Evolutionary conservation across 176 grass and related monocot species (phyloP).

Genomic region (Musa schizocarpa): DNA sequence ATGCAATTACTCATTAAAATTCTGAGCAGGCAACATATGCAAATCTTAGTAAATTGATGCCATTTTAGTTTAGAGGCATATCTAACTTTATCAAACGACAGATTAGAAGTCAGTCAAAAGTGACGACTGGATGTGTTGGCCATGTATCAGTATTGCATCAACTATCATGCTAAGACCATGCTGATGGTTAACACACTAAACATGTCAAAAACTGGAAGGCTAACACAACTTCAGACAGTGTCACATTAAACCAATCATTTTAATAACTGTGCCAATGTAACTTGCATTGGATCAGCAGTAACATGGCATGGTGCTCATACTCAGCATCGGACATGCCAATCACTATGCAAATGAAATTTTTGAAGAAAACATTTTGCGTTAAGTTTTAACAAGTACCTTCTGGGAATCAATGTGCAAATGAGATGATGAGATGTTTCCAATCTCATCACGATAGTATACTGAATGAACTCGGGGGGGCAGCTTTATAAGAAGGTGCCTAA

Average conservation of each 20-base stretch:
- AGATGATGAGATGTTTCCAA: slow-evolving; percentile 27
- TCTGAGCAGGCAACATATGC: not conserved
- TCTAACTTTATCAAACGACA: not conserved
- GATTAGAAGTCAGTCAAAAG: not conserved
- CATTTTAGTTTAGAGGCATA: not conserved
- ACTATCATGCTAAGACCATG: not conserved
- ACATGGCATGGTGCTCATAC: not conserved
- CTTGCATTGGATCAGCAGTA: not conserved
- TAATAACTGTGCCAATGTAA: not conserved
- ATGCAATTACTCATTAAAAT: not conserved
- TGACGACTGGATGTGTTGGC: not conserved
- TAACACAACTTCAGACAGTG: not conserved
- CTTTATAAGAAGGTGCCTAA: slow-evolving; percentile 21
- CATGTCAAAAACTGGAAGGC: not conserved
- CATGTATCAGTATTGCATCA: not conserved
- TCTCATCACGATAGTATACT: slow-evolving; percentile 29
- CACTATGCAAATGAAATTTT: not conserved
- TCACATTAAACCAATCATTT: not conserved
- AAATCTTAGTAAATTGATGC: not conserved
- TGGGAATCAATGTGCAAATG: slow-evolving; percentile 21
- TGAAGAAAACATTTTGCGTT: not conserved
- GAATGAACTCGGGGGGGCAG: slow-evolving; percentile 25
- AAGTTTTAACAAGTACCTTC: slow-evolving; percentile 13
- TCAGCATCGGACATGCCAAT: not conserved
- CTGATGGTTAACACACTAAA: not conserved